Conservation (phyloP, 345 rosid species). For the Physaria fendleri region DNA sequence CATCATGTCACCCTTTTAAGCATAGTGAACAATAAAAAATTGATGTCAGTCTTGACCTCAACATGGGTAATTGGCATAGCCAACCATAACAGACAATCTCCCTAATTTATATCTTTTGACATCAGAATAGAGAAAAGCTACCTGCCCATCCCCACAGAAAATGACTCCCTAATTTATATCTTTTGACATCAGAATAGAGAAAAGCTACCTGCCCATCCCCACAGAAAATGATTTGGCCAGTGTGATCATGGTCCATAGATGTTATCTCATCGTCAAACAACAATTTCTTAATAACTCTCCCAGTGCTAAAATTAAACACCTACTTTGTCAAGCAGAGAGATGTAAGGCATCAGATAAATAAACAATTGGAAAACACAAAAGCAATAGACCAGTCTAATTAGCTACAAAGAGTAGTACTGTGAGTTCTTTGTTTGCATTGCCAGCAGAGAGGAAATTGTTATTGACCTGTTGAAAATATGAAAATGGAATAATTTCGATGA, state of each 20-base stretch:
- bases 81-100: not conserved
- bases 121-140: slow-evolving; percentile 15
- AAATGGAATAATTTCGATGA: not conserved
- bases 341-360: slow-evolving; percentile 19
- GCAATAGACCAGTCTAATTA: not conserved
- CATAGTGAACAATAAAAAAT: not conserved
- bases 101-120: not conserved
- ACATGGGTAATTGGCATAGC: not conserved
- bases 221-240: slow-evolving; percentile 90
- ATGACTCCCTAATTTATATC: slow-evolving; percentile 38
- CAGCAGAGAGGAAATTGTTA: slow-evolving; percentile 90
- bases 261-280: slow-evolving; percentile 59
- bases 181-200: not conserved
- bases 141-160: slow-evolving; percentile 94
- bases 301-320: slow-evolving; percentile 99
- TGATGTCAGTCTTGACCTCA: not conserved
- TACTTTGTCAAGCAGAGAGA: slow-evolving; percentile 29
- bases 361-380: not conserved
- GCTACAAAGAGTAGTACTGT: slow-evolving; percentile 41
- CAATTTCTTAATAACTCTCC: slow-evolving; percentile 62
- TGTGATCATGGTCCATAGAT: slow-evolving; percentile 97
- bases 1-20: not conserved
- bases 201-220: slow-evolving; percentile 73
- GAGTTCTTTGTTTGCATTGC: slow-evolving; percentile 86
- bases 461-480: slow-evolving; percentile 60